These are phyloP conservation scores for Amylostereum chailletii DNA, from an alignment of 1,284 basidiomycete genomes.

Conservation along the genomic window DNA sequence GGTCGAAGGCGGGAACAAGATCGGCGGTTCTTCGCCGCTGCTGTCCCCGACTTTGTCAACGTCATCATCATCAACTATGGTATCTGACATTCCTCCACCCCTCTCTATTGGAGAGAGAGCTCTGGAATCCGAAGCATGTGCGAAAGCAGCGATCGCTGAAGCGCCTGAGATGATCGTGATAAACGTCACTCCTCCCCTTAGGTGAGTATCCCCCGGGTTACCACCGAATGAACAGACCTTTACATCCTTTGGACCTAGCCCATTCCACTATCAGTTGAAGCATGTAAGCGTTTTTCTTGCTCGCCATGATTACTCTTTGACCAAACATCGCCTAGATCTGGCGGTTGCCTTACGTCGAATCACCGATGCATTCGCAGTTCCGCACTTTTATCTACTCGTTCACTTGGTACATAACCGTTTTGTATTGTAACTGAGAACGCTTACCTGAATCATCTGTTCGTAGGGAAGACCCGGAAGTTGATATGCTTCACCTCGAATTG, in stretches of 20 bases:
- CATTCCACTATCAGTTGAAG: conserved; percentile 70
- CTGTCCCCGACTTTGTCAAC: conserved; percentile 19
- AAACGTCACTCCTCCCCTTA: conserved; percentile 50
- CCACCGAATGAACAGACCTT: too few species aligned
- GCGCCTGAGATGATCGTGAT: conserved; percentile 27
- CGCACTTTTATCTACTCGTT: conserved; percentile 69
- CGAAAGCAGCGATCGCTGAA: not conserved
- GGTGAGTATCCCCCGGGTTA: too few species aligned
- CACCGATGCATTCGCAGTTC: conserved; percentile 69
- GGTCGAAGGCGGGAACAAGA: conserved; percentile 61
- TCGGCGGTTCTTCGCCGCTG: conserved; percentile 41
- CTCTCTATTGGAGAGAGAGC: conserved; percentile 35
- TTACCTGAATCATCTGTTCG: not conserved
- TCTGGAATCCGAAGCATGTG: conserved; percentile 17
- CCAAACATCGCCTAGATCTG: conserved; percentile 34
- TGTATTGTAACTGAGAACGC: not conserved
- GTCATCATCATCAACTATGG: conserved; percentile 18
- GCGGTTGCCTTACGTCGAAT: conserved; percentile 74
- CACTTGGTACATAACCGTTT: conserved; percentile 34
- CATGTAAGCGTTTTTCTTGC: conserved; percentile 29
- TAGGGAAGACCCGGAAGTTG: conserved; percentile 71
- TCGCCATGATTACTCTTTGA: conserved; percentile 3
- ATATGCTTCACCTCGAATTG: conserved; percentile 62
- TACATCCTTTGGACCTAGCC: conserved; percentile 18
- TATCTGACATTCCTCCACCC: conserved; percentile 23